Percentiles rank a stretch among this genome's conserved stretches.
phyloP scores from a whole-genome alignment of 768 basidiomycete genomes.

The Termitomyces eurrhizus region DNA sequence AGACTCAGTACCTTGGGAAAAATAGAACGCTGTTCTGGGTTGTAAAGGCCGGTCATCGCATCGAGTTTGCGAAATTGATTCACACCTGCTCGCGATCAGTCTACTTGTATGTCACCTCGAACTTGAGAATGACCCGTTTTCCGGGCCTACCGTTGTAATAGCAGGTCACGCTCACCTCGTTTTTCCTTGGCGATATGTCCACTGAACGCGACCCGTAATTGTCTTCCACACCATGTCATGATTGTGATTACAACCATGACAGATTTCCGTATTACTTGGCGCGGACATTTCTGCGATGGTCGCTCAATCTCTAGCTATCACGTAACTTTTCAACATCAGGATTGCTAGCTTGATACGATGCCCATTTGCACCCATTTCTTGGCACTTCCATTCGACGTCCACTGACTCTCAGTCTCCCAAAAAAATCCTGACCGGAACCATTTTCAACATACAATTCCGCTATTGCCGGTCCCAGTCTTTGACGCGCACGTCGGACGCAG shows the following conservation, averaged over 20 bases:
- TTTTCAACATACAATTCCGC: neutral
- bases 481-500: neutral
- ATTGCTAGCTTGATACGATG: neutral
- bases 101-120: neutral
- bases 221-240: slow-evolving; percentile 1
- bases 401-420: neutral
- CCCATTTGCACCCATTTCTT: slow-evolving; percentile 2
- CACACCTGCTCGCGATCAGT: neutral
- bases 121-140: neutral
- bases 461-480: slow-evolving; percentile 4
- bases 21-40: neutral
- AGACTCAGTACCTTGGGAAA: neutral
- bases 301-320: neutral
- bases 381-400: slow-evolving; percentile 4
- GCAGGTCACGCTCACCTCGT: neutral
- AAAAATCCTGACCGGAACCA: neutral
- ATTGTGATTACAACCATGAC: neutral
- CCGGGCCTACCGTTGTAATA: neutral
- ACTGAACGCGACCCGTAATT: neutral
- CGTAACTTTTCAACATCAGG: neutral
- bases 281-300: neutral
- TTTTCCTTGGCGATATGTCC: neutral
- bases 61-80: neutral
- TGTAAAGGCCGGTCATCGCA: slow-evolving; percentile 1
- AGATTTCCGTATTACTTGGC: neutral